Percentiles rank a stretch among this genome's conserved stretches.
phyloP scores from a whole-genome alignment of 306 rosid species.

The Casuarina glauca region DNA sequence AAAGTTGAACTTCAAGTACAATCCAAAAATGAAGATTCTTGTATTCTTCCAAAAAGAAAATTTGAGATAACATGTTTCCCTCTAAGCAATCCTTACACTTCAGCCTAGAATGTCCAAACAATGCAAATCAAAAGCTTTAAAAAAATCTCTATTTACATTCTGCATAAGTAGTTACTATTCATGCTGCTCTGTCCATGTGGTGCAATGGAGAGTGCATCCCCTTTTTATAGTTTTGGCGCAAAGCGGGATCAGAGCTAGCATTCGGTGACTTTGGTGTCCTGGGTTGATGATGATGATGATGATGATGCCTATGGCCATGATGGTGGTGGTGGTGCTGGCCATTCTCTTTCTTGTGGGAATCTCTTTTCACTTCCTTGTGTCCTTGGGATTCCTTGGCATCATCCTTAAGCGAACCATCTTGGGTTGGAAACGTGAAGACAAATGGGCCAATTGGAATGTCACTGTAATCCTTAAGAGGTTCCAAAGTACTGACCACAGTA shows the following conservation, averaged over 20 bases:
- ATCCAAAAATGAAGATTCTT: neutral
- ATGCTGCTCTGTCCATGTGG: neutral
- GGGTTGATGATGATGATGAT: slow-evolving; percentile 23
- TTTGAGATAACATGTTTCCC: neutral
- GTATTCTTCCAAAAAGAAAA: neutral
- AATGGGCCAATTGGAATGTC: slow-evolving; percentile 70
- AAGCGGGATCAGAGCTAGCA: slow-evolving; percentile 18
- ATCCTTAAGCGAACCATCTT: slow-evolving; percentile 4
- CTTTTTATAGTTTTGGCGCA: slow-evolving; percentile 2
- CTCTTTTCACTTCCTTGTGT: slow-evolving; percentile 36
- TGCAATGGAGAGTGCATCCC: neutral
- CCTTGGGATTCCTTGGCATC: slow-evolving; percentile 28
- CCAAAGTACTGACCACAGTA: slow-evolving; percentile 64
- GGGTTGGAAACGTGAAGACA: slow-evolving; percentile 65
- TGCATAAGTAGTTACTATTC: neutral
- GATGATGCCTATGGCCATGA: slow-evolving; percentile 28
- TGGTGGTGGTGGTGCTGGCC: slow-evolving; percentile 26
- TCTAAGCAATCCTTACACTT: too few species aligned
- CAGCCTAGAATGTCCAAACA: too few species aligned
- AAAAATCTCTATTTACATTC: neutral
- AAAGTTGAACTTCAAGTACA: neutral
- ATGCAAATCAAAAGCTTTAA: too few species aligned
- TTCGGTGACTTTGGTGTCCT: slow-evolving; percentile 50
- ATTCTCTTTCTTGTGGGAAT: slow-evolving; percentile 24
- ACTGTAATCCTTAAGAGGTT: slow-evolving; percentile 68